Evolutionary conservation across 257 asterid species (phyloP).

Genomic region (Echites panduratus): DNA sequence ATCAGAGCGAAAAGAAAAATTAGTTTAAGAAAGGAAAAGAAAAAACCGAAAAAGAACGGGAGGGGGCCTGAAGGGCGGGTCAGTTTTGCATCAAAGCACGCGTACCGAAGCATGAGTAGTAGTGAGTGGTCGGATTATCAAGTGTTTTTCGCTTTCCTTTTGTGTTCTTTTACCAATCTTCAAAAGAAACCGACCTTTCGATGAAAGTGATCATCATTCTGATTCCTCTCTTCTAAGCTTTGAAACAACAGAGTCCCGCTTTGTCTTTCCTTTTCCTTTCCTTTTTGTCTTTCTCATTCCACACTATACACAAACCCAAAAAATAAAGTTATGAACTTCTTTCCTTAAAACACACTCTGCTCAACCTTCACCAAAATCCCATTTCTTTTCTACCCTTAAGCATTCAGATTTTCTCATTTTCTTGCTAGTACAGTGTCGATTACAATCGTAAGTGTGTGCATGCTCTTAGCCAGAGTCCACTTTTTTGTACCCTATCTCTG

Average conservation of each 20-base stretch:
- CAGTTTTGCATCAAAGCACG: conserved; percentile 72
- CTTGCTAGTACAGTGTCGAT: conserved; percentile 10
- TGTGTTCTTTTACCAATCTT: conserved; percentile 15
- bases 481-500: conserved; percentile 22
- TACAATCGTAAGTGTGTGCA: conserved; percentile 33
- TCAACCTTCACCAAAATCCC: neutral
- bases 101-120: conserved; percentile 69
- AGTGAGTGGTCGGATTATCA: conserved; percentile 53
- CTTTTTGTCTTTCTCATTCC: conserved; percentile 38
- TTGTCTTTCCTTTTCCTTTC: conserved; percentile 12
- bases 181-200: conserved; percentile 81
- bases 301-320: conserved; percentile 14
- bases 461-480: conserved; percentile 44
- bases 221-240: conserved; percentile 33
- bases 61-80: conserved; percentile 19
- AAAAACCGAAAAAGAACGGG: conserved; percentile 28
- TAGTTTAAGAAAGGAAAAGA: conserved; percentile 11
- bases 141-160: conserved; percentile 33
- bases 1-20: conserved; percentile 35
- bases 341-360: conserved; percentile 9
- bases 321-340: conserved; percentile 33
- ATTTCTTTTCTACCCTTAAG: conserved; percentile 13
- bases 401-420: conserved; percentile 3
- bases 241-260: conserved; percentile 13
- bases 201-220: conserved; percentile 44